phyloP scores from a whole-genome alignment of 768 basidiomycete species.

The Lactarius sp. region DNA sequence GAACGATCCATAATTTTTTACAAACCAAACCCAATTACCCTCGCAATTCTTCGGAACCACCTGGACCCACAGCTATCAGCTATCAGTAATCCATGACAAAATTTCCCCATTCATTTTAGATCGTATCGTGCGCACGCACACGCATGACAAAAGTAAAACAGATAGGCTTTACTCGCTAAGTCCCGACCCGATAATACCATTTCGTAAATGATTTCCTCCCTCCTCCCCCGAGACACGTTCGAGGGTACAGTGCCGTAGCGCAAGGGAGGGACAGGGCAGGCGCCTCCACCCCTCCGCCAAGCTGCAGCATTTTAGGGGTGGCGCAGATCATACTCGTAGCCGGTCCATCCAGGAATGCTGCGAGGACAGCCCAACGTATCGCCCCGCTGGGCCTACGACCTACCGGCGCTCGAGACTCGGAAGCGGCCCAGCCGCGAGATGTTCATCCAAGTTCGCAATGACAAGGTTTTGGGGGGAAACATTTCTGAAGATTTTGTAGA shows the following conservation, averaged over 20 bases:
- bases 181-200: neutral
- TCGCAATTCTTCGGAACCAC: neutral
- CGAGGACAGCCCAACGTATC: neutral
- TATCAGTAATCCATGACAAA: neutral
- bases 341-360: neutral
- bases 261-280: neutral
- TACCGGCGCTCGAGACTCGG: neutral
- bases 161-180: neutral
- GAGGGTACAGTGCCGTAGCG: conserved; percentile 2
- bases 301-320: conserved; percentile 2
- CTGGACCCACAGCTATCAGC: neutral
- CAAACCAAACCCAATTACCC: neutral
- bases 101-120: neutral
- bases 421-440: neutral
- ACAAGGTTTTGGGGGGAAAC: neutral
- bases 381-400: neutral
- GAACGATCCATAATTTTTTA: neutral
- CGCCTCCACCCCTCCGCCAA: neutral
- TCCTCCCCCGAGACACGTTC: conserved; percentile 9
- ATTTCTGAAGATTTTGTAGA: neutral
- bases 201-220: neutral
- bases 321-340: neutral
- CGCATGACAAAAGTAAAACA: neutral
- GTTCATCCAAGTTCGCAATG: neutral
- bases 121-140: neutral